Conservation (phyloP, 768 basidiomycete species). For the Rhodocollybia butyracea region DNA sequence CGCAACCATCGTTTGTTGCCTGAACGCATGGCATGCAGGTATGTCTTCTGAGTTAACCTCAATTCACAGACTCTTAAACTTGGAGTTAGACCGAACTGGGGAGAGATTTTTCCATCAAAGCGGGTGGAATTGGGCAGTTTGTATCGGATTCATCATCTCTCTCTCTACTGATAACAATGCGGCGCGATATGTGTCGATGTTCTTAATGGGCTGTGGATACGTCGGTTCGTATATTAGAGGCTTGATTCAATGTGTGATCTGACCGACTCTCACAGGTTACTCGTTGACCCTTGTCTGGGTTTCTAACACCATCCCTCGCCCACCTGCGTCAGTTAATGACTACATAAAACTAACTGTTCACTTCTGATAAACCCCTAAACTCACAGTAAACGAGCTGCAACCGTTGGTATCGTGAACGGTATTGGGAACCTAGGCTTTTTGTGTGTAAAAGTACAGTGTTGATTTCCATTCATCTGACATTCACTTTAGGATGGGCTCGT, state of each 20-base stretch:
- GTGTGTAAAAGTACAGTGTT: conserved; percentile 37
- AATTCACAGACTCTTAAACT: not conserved
- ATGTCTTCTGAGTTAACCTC: not conserved
- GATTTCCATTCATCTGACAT: not conserved
- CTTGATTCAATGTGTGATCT: too few species aligned
- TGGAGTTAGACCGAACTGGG: conserved; percentile 34
- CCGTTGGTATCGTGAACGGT: conserved; percentile 63
- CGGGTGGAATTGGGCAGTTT: conserved; percentile 38
- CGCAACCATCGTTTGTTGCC: conserved; percentile 2
- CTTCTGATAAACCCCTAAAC: not conserved
- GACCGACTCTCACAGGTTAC: too few species aligned
- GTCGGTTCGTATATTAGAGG: too few species aligned
- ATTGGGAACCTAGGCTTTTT: conserved; percentile 52
- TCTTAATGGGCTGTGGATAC: conserved; percentile 45
- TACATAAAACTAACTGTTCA: not conserved
- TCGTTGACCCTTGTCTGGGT: conserved; percentile 57
- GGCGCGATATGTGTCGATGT: conserved; percentile 42
- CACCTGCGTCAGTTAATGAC: conserved; percentile 41
- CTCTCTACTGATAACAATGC: conserved; percentile 35
- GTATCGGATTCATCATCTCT: conserved; percentile 43
- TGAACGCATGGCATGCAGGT: conserved; percentile 11
- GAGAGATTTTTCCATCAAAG: conserved; percentile 45
- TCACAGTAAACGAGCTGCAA: conserved; percentile 45
- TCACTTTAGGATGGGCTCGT: conserved; percentile 50
- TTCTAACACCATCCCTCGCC: conserved; percentile 56